Evolutionary conservation across 768 basidiomycete species (phyloP).

Genomic region (Pisolithus tinctorius): DNA sequence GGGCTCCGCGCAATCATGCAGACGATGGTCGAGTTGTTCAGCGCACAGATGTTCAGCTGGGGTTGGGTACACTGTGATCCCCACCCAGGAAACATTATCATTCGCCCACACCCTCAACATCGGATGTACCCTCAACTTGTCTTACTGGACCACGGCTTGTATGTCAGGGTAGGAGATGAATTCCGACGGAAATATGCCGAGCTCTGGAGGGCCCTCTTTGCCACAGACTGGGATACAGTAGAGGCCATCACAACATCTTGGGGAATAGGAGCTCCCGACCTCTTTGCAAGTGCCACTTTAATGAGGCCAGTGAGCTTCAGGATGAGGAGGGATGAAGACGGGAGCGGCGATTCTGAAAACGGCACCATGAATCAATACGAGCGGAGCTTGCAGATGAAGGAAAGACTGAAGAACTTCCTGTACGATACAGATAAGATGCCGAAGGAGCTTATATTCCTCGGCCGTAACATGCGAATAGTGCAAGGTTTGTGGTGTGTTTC

Average conservation of each 20-base stretch:
- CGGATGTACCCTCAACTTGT: constrained; percentile 52
- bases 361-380: constrained; percentile 54
- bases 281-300: constrained; percentile 68
- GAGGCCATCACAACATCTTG: constrained; percentile 47
- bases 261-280: constrained; percentile 66
- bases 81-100: constrained; percentile 74
- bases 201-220: constrained; percentile 65
- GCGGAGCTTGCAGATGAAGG: constrained; percentile 60
- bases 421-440: constrained; percentile 74
- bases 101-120: constrained; percentile 39
- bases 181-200: constrained; percentile 74
- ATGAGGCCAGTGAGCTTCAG: constrained; percentile 51
- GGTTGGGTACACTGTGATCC: constrained; percentile 83
- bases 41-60: constrained; percentile 88
- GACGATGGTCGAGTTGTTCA: constrained; percentile 81
- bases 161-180: constrained; percentile 59
- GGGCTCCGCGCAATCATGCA: constrained; percentile 69
- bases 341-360: constrained; percentile 10
- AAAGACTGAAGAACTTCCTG: constrained; percentile 58
- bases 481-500: constrained; percentile 22
- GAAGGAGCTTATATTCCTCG: constrained; percentile 66
- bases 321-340: constrained; percentile 6
- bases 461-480: constrained; percentile 64
- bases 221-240: constrained; percentile 48
- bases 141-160: constrained; percentile 89